These are phyloP conservation scores for Sparassis latifolia DNA, from an alignment of 1,284 basidiomycete species.

Conservation along the genomic window DNA sequence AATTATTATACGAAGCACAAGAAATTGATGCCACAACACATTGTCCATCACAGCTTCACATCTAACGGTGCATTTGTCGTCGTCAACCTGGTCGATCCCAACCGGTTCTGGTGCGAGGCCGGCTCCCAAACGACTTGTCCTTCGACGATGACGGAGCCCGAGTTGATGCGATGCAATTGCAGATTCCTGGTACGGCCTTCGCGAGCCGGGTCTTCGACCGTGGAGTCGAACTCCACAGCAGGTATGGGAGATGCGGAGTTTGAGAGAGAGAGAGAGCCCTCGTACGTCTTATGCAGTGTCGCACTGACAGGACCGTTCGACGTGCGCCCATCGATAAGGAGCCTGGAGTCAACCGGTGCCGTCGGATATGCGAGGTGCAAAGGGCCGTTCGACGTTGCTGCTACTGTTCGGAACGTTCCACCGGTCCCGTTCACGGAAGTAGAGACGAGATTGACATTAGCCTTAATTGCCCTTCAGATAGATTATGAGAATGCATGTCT, in stretches of 20 bases:
- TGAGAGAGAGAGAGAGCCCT: conserved; percentile 33
- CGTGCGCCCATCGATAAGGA: conserved; percentile 28
- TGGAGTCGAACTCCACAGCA: conserved; percentile 14
- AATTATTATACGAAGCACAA: too few species aligned
- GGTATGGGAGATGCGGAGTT: conserved; percentile 20
- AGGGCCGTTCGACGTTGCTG: conserved; percentile 16
- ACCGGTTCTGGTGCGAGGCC: neutral
- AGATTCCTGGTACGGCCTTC: conserved; percentile 27
- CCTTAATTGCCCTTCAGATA: conserved; percentile 22
- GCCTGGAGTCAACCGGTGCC: conserved; percentile 32
- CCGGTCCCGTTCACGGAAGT: conserved; percentile 19
- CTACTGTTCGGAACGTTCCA: conserved; percentile 25
- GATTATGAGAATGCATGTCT: too few species aligned
- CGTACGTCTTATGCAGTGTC: conserved; percentile 32
- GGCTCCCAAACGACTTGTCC: conserved; percentile 12
- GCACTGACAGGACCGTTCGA: conserved; percentile 24
- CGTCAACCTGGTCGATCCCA: conserved; percentile 9
- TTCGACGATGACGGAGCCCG: conserved; percentile 1
- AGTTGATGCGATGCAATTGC: conserved; percentile 1
- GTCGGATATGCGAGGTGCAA: conserved; percentile 27
- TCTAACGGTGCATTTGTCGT: conserved; percentile 11
- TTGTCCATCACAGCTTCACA: neutral
- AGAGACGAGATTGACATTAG: conserved; percentile 23
- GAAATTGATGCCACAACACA: too few species aligned
- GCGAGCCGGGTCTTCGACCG: conserved; percentile 33